Evolutionary conservation across 1,139 yeast species (phyloP), one percentile per base, ranked within the genome.

Genomic region (Candida frijolesensis): DNA sequence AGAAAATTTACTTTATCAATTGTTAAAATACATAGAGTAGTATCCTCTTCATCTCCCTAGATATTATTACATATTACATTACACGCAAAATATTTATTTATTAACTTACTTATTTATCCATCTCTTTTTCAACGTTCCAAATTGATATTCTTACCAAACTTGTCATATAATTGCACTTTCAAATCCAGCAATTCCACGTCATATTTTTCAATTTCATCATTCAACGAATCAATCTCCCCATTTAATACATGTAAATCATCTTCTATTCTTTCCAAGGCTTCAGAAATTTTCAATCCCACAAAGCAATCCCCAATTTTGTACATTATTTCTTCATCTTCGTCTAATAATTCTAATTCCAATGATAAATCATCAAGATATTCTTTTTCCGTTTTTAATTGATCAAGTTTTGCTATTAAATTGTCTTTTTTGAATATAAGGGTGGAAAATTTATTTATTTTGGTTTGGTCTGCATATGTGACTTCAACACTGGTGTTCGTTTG

Each of bases 401-500:
- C 70, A 44, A 89, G 72, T 46, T 76, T 76, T n/a, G 70, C 78
- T 42, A 77, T 74, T 25, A 83, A 65, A 30, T 76, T 78, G 57
- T 88, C 89, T 59, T 85, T 83, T 54, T 86, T 82, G 56, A 83
- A 76, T 54, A 91, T 89, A 54, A 91, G 76, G 48, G 91, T 86
- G 22, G 97, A 89, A 63, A 94, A 94, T 64, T 84, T 83, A 67
- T 94, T 94, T 72, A 94, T 94, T 63, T 82, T 82, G 63, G 87
- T 85, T 71, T 94, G 99, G 66, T 94, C 98, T 53, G 82, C 91
- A 84, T 92, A 88, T 27, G 84, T 75, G 25, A 94, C 99, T 62
- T 89, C 95, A 0, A 83, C 62, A 18, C 74, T 79, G 16, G 84
- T 85, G 64, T 88, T 87, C 54, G 71, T 70, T 62, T 84, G 83